Evolutionary conservation across 2,329 filamentous ascomycete genomes (phyloP), one percentile per base, ranked within the genome.

Genomic region (Botryotinia globosa): DNA sequence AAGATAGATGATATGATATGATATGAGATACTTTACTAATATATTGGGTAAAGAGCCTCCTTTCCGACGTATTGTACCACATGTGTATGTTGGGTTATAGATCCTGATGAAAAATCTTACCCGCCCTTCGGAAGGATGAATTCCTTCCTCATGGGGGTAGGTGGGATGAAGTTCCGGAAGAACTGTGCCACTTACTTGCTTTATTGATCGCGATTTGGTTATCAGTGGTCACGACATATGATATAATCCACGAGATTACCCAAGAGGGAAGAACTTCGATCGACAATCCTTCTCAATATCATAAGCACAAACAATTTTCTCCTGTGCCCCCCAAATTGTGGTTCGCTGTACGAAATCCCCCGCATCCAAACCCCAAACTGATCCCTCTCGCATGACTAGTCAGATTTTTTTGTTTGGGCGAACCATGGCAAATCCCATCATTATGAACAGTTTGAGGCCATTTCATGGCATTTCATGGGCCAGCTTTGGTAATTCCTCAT

Each of bases 311-410:
- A 7, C 48, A 54, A n/a, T 56, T 29, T 29, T 56, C 51, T 56
- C 51, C 6, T 51, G 14, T 42, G n/a, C 25, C n/a, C 12, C n/a
- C 45, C 42, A 42, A 42, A 67, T 29, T 67, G 64, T 39, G 70
- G 48, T 67, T 72, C 62, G 39, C 70, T 59, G 51, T 67, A 56
- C 64, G 25, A 42, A 56, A 67, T 67, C 68, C 70, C 70, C 70
- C 70, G 70, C 70, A 72, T 54, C 42, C 25, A n/a, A 29, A 37
- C 68, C 22, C 44, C 16, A 66, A 64, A 45, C n/a, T 25, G 51
- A 59, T 59, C 62, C 48, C 29, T 58, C 58, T 67, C 62, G 62
- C 70, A 72, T 67, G 48, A 72, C 37, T 58, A 66, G 59, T 42
- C 45, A 2, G 29, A 42, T 37, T 32, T 44, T 37, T n/a, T 20